Evolutionary conservation across 441 rosid genomes (phyloP), one percentile per base, ranked within the genome.

Genomic region (Pelargonium citronellum): DNA sequence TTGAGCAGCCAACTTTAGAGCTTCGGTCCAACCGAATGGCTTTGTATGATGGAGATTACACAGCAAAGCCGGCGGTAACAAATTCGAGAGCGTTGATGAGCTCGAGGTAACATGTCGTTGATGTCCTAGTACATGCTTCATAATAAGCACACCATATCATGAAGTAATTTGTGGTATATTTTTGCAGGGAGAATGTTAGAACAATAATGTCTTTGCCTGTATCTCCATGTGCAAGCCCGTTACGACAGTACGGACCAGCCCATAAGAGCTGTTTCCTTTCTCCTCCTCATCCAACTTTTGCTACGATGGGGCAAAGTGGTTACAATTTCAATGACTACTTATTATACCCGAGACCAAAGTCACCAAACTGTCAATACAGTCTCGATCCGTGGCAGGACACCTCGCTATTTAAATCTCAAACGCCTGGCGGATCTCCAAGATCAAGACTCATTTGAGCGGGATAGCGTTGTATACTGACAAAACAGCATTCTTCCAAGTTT

Each of bases 201-300:
- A 79, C 76, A 72, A 91, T 88, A 63, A 79, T 90, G 0, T 95
- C 99, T 2, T 79, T 89, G 76, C 99, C 97, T 0, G 97, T 87
- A 51, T 95, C 99, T 71, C 99, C 96, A 27, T 84, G 83, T 79
- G 85, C 97, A 70, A 95, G 99, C 77, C 99, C 99, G 0, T 78
- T 90, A 73, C 81, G 97, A 51, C 84, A 87, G 63, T 62, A 73
- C 16, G 92, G 88, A 62, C 81, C 88, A 0, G 84, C 92, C 27
- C 81, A 85, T 66, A 86, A 74, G 80, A 91, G 91, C 66, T 83
- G 92, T 81, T 83, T 75, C 69, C 85, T 86, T 65, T 91, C 97
- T 13, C 97, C 99, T 71, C 88, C 91, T 67, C 97, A 87, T 72
- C 91, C 91, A 0, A 5, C 86, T 17, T 90, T 64, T 60, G 71